A percentile compares a stretch with the other conserved stretches of the same genome.
phyloP scores from a whole-genome alignment of 129 eudicot species.

The Apium graveolens region DNA sequence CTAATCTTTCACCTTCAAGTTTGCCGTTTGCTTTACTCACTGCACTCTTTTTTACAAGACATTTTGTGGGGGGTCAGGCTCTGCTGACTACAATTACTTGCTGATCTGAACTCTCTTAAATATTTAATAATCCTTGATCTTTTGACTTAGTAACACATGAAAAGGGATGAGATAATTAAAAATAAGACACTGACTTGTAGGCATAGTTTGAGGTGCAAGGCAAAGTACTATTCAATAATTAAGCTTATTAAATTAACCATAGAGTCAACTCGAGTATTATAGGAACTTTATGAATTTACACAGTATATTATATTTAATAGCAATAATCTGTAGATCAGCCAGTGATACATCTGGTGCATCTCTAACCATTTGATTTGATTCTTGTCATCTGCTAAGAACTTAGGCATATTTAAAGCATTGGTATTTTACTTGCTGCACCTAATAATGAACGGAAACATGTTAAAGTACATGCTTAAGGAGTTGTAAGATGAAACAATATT shows the following conservation, averaged over 20 bases:
- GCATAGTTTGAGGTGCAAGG: slow-evolving; percentile 32
- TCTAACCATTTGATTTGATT: slow-evolving; percentile 14
- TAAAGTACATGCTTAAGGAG: not conserved
- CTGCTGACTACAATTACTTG: slow-evolving; percentile 11
- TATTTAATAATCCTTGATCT: not conserved
- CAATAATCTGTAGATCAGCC: not conserved
- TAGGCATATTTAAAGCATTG: not conserved
- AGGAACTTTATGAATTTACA: not conserved
- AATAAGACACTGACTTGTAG: slow-evolving; percentile 21
- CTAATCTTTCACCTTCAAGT: not conserved
- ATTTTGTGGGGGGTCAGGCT: not conserved
- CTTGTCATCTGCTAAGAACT: slow-evolving; percentile 5
- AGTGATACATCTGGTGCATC: slow-evolving; percentile 13
- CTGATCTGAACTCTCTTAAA: slow-evolving; percentile 7
- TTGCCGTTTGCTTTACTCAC: not conserved
- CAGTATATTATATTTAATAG: not conserved
- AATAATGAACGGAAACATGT: slow-evolving; percentile 5
- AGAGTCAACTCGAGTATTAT: slow-evolving; percentile 10
- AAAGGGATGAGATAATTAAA: slow-evolving; percentile 14
- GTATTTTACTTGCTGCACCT: not conserved
- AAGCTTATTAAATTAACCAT: slow-evolving; percentile 8
- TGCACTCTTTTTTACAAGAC: not conserved
- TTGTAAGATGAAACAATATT: not conserved
- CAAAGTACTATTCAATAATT: slow-evolving; percentile 13
- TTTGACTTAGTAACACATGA: slow-evolving; percentile 22